Conservation (phyloP, 2,329 filamentous ascomycete genomes). For the Colletotrichum tamarilloi region DNA sequence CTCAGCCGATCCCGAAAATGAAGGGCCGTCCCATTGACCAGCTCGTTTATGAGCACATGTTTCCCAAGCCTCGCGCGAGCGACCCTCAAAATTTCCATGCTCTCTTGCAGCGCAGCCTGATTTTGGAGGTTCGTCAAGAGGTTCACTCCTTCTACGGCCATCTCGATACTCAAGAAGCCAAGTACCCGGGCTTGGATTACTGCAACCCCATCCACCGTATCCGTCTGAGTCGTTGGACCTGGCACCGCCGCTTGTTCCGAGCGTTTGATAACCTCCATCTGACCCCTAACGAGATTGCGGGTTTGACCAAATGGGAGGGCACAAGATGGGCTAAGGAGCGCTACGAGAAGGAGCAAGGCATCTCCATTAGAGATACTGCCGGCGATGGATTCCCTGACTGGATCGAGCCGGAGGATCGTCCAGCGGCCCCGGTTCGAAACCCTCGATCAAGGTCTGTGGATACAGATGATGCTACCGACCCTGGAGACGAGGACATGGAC, state of each 20-base stretch:
- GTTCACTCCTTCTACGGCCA: conserved; percentile 83
- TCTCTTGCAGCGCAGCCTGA: conserved; percentile 76
- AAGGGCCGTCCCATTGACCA: conserved; percentile 77
- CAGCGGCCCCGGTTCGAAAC: conserved; percentile 23
- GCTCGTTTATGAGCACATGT: conserved; percentile 80
- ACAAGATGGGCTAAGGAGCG: conserved; percentile 86
- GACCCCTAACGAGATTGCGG: conserved; percentile 76
- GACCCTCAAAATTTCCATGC: conserved; percentile 79
- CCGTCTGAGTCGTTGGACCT: conserved; percentile 80
- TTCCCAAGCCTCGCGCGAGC: conserved; percentile 72
- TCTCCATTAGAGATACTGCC: conserved; percentile 77
- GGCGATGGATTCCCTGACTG: conserved; percentile 74
- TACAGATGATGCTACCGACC: conserved; percentile 16
- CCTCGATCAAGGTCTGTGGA: conserved; percentile 24
- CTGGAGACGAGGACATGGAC: conserved; percentile 52
- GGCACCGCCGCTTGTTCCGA: conserved; percentile 80
- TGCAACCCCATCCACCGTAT: conserved; percentile 77
- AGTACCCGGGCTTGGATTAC: conserved; percentile 86
- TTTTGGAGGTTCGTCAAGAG: conserved; percentile 82
- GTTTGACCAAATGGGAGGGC: conserved; percentile 84
- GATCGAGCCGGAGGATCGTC: conserved; percentile 56
- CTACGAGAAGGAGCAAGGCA: conserved; percentile 80
- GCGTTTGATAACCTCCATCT: conserved; percentile 78
- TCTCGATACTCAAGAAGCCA: conserved; percentile 82
- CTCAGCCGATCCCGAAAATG: conserved; percentile 57